Conservation (phyloP, 371 early-diverging fungal species). For the Mucor ambiguus region DNA sequence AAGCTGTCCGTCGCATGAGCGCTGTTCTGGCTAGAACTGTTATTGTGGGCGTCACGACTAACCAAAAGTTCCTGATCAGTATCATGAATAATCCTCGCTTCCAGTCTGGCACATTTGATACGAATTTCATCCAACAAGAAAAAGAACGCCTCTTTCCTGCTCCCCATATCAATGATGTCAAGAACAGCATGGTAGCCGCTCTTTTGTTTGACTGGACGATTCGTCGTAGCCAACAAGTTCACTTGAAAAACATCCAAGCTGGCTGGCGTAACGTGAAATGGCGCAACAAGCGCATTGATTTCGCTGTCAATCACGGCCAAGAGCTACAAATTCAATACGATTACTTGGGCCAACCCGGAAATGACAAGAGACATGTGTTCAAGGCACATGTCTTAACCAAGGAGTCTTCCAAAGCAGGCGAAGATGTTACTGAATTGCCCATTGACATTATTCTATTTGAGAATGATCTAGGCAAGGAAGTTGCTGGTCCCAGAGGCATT, state of each 20-base stretch:
- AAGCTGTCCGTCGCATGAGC: conserved; percentile 77
- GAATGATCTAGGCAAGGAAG: conserved; percentile 28
- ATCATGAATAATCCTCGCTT: conserved; percentile 62
- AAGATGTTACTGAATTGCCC: conserved; percentile 15
- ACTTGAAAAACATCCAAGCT: conserved; percentile 52
- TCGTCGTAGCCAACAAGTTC: conserved; percentile 49
- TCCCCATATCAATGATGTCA: conserved; percentile 15
- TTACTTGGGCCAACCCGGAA: conserved; percentile 39
- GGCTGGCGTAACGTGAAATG: conserved; percentile 64
- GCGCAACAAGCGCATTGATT: conserved; percentile 46
- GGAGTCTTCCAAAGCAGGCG: conserved; percentile 24
- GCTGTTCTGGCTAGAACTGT: conserved; percentile 67
- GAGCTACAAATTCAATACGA: conserved; percentile 48
- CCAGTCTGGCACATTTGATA: conserved; percentile 60
- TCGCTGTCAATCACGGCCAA: conserved; percentile 32
- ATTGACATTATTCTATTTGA: conserved; percentile 27
- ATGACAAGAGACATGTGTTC: conserved; percentile 43
- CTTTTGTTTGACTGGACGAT: conserved; percentile 60
- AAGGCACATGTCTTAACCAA: conserved; percentile 32
- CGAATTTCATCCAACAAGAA: conserved; percentile 60
- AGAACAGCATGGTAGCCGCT: conserved; percentile 40
- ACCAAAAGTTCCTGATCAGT: conserved; percentile 64
- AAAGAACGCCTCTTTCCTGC: conserved; percentile 30
- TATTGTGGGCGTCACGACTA: conserved; percentile 67
- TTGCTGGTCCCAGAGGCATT: conserved; percentile 33